These are phyloP conservation scores for Thermothelomyces thermophilus DNA, from an alignment of 2,329 filamentous ascomycete species.

Conservation along the genomic window DNA sequence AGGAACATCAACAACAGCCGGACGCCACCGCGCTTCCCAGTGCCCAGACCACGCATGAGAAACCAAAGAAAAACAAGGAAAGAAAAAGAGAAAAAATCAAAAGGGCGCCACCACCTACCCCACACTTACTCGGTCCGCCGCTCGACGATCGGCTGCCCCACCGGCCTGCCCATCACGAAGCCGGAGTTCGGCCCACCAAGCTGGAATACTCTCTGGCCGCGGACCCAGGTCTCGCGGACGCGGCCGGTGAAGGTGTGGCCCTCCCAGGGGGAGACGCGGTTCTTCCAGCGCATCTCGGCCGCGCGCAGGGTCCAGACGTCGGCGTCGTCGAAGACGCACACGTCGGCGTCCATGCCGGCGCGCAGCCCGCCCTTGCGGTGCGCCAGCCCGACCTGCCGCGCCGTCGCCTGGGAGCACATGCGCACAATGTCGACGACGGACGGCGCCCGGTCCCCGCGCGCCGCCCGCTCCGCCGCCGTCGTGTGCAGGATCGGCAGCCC, in stretches of 20 bases:
- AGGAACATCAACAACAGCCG: background rate
- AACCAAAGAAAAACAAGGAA: no score
- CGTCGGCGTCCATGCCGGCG: conserved; percentile 80
- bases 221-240: conserved; percentile 78
- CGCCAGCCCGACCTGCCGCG: conserved; percentile 77
- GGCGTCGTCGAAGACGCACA: conserved; percentile 87
- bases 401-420: conserved; percentile 81
- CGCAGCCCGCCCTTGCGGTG: conserved; percentile 74
- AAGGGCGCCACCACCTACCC: no score
- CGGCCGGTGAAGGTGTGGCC: conserved; percentile 70
- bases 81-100: no score
- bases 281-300: conserved; percentile 87
- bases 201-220: conserved; percentile 68
- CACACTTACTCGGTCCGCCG: conserved; percentile 30
- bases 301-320: conserved; percentile 66
- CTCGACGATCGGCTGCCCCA: conserved; percentile 54
- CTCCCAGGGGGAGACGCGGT: conserved; percentile 87
- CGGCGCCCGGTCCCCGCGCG: conserved; percentile 37
- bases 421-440: conserved; percentile 72
- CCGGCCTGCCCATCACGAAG: conserved; percentile 43
- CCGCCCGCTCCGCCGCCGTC: conserved; percentile 56
- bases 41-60: background rate
- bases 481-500: conserved; percentile 89
- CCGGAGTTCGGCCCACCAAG: conserved; percentile 49
- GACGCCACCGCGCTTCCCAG: background rate